Evolutionary conservation across 1,284 basidiomycete species (phyloP).

Genomic region (Peniophora sp.): DNA sequence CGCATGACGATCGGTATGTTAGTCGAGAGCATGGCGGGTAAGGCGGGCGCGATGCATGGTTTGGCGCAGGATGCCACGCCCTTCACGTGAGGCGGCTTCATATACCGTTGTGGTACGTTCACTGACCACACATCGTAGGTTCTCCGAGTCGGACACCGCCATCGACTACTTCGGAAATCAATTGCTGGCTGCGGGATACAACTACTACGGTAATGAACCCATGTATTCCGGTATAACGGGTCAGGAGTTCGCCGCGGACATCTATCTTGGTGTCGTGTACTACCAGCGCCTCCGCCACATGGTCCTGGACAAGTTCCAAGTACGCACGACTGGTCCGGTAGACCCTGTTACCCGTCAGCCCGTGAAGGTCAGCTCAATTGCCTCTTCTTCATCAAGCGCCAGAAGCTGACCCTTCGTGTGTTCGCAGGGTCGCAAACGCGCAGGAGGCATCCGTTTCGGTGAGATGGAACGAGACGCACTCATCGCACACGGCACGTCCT

Average conservation of each 20-base stretch:
- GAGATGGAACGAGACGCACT: conserved; percentile 99
- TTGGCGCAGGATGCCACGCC: conserved; percentile 98
- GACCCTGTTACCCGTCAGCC: conserved; percentile 95
- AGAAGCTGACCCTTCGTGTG: background rate
- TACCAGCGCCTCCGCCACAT: conserved; percentile 99
- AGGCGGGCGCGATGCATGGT: conserved; percentile 97
- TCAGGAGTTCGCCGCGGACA: conserved; percentile 96
- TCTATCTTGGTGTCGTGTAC: conserved; percentile 97
- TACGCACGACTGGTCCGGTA: conserved; percentile 95
- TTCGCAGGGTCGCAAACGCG: conserved; percentile 88
- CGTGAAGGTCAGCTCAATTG: conserved; percentile 67
- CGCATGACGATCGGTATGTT: conserved; percentile 99
- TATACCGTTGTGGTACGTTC: background rate
- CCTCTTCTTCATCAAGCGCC: background rate
- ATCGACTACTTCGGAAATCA: conserved; percentile 98
- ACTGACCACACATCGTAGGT: conserved; percentile 42
- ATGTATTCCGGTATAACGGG: conserved; percentile 99
- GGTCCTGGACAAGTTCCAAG: conserved; percentile 99
- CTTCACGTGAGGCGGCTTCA: conserved; percentile 64
- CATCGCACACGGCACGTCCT: conserved; percentile 97
- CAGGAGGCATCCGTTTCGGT: conserved; percentile 98
- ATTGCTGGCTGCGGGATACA: conserved; percentile 90
- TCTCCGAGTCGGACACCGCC: conserved; percentile 93
- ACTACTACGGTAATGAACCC: conserved; percentile 98
- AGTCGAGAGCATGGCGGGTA: conserved; percentile 98